phyloP scores from a whole-genome alignment of 2,329 filamentous ascomycete genomes.

The Coniochaeta sp. region DNA sequence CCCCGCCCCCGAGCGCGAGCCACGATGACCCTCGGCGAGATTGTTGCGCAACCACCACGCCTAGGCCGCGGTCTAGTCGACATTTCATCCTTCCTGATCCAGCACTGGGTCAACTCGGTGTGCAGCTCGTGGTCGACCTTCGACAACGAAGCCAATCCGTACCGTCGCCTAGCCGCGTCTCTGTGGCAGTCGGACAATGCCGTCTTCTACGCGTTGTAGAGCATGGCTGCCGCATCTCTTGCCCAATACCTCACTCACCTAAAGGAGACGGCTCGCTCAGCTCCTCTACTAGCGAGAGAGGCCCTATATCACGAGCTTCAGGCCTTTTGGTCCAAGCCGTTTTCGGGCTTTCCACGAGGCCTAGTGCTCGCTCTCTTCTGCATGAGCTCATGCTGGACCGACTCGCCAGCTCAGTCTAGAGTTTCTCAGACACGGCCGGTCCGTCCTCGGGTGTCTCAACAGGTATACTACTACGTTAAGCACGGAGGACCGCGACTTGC shows the following conservation, averaged over 20 bases:
- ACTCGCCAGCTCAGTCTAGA: slow-evolving; percentile 15
- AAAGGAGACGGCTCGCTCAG: slow-evolving; percentile 13
- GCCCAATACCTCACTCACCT: slow-evolving; percentile 17
- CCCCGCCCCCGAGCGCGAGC: too few relatives aligned
- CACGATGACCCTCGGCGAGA: too few relatives aligned
- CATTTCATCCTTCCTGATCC: slow-evolving; percentile 18
- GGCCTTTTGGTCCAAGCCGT: slow-evolving; percentile 8
- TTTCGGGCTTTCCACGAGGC: slow-evolving; percentile 12
- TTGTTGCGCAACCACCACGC: too few relatives aligned
- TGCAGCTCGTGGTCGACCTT: slow-evolving; percentile 20
- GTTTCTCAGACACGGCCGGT: slow-evolving; percentile 15
- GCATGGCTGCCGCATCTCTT: slow-evolving; percentile 19
- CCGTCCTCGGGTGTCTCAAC: slow-evolving; percentile 13
- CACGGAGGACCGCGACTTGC: slow-evolving; percentile 10
- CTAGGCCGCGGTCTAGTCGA: too few relatives aligned
- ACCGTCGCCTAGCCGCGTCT: slow-evolving; percentile 14
- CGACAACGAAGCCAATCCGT: slow-evolving; percentile 18
- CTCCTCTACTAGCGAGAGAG: slow-evolving; percentile 13
- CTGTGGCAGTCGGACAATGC: slow-evolving; percentile 15
- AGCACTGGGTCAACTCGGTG: slow-evolving; percentile 22
- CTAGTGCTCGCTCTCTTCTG: slow-evolving; percentile 18
- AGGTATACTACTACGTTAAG: slow-evolving; percentile 3
- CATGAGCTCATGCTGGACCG: slow-evolving; percentile 21
- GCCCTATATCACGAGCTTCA: slow-evolving; percentile 16
- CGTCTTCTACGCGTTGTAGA: slow-evolving; percentile 18